Evolutionary conservation across 2,329 filamentous ascomycete species (phyloP), one percentile per base, ranked within the genome.

Genomic region (Thielaviopsis euricoi): DNA sequence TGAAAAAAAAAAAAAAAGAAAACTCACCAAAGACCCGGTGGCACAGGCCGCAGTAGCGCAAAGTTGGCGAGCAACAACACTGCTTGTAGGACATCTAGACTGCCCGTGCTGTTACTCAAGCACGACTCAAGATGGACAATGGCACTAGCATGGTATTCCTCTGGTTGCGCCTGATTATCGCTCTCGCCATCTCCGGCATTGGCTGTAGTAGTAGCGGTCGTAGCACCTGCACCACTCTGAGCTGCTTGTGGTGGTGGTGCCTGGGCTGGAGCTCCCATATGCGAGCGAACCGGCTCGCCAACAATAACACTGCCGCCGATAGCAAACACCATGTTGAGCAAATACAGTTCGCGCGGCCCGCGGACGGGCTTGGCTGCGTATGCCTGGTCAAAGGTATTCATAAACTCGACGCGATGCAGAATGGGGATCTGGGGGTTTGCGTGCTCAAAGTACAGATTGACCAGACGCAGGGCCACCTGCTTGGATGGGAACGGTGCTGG

Each of bases 381-480:
- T 0, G 89, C 87, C 52, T 81, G 80, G 57, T 95, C 85, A 67
- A 96, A 87, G 71, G 95, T 82, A 52, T 85, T 79, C 83, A 89
- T 89, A 66, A 96, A 97, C 64, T 96, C 89, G 33, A 80, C 84
- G 43, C 87, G 83, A 67, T 97, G 91, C 54, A 97, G 74, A 50
- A 96, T 89, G 0, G 91, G 91, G 63, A 96, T 94, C 69, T 97
- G 91, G 4, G 91, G 90, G 67, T 97, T 97, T 1, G 91, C 89
- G 68, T 96, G 87, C 71, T 96, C 89, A 69, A 97, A 97, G 69
- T 96, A 97, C 43, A 96, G 78, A 57, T 83, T 80, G 43, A 88
- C 83, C 19, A 97, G 76, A 60, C 82, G 80, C 57, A 79, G 71
- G 0, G 83, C 91, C 2, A 95, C 74, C 33, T 86, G 81, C 62